These are phyloP conservation scores for Mixia osmundae DNA, from an alignment of 1,284 basidiomycete genomes.

Conservation along the genomic window DNA sequence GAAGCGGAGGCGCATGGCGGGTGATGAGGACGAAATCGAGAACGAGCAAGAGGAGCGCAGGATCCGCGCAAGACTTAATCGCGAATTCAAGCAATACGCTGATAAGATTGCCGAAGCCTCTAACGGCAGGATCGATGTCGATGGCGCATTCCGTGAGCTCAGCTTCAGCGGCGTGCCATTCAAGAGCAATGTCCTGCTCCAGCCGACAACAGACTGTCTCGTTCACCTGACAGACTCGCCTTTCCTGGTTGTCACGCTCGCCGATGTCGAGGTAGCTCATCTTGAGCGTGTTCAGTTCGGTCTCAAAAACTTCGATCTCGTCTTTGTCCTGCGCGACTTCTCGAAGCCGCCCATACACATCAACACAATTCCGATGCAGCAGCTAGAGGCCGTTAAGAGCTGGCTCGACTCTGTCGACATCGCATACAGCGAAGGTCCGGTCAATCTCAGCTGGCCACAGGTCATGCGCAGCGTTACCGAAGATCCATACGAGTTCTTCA, in stretches of 20 bases:
- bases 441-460: conserved; percentile 92
- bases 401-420: conserved; percentile 99
- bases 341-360: conserved; percentile 74
- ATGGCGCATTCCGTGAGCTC: conserved; percentile 90
- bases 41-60: conserved; percentile 93
- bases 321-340: conserved; percentile 92
- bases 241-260: conserved; percentile 82
- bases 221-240: conserved; percentile 89
- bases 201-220: conserved; percentile 91
- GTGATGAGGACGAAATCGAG: conserved; percentile 98
- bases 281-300: conserved; percentile 93
- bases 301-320: conserved; percentile 90
- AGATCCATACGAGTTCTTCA: conserved; percentile 87
- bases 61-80: conserved; percentile 69
- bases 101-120: conserved; percentile 71
- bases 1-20: conserved; percentile 88
- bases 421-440: conserved; percentile 79
- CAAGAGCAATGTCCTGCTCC: conserved; percentile 65
- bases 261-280: conserved; percentile 89
- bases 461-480: conserved; percentile 75
- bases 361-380: conserved; percentile 75
- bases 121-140: conserved; percentile 65
- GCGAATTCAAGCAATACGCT: conserved; percentile 81
- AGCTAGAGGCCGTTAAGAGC: conserved; percentile 86
- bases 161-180: conserved; percentile 94